Evolutionary conservation across 2,329 filamentous ascomycete genomes (phyloP).

Genomic region (Neonectria punicea): DNA sequence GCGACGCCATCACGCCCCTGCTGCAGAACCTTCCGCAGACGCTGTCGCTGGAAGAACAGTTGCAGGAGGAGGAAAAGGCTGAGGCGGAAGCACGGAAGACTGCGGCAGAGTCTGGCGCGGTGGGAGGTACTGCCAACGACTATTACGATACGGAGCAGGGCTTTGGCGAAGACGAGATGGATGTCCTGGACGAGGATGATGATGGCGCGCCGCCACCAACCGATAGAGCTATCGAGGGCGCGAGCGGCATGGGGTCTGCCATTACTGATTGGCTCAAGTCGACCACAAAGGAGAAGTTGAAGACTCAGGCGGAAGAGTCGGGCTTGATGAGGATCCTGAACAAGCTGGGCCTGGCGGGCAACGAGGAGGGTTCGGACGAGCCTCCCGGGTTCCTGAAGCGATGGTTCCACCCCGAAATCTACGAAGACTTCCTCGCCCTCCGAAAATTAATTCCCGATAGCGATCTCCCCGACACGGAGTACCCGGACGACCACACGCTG

Average conservation of each 20-base stretch:
- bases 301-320: constrained; percentile 36
- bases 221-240: constrained; percentile 52
- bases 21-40: constrained; percentile 83
- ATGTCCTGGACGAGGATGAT: constrained; percentile 42
- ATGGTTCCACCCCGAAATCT: constrained; percentile 82
- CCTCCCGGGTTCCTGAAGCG: constrained; percentile 66
- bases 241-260: constrained; percentile 47
- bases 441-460: constrained; percentile 74
- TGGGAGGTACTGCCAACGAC: constrained; percentile 42
- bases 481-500: constrained; percentile 66
- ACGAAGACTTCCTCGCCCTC: constrained; percentile 77
- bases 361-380: constrained; percentile 39
- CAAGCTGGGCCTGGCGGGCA: constrained; percentile 42
- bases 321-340: constrained; percentile 43
- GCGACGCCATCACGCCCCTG: constrained; percentile 78
- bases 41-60: constrained; percentile 65
- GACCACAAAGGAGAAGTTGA: constrained; percentile 51
- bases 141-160: constrained; percentile 50
- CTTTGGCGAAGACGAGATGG: constrained; percentile 49
- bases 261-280: constrained; percentile 48
- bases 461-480: constrained; percentile 54
- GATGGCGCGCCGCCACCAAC: constrained; percentile 36
- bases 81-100: constrained; percentile 50
- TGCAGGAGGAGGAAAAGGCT: constrained; percentile 58
- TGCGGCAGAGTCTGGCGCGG: constrained; percentile 37